Evolutionary conservation across 2,329 filamentous ascomycete species (phyloP), one percentile per base, ranked within the genome.

Genomic region (Exophiala mesophila): DNA sequence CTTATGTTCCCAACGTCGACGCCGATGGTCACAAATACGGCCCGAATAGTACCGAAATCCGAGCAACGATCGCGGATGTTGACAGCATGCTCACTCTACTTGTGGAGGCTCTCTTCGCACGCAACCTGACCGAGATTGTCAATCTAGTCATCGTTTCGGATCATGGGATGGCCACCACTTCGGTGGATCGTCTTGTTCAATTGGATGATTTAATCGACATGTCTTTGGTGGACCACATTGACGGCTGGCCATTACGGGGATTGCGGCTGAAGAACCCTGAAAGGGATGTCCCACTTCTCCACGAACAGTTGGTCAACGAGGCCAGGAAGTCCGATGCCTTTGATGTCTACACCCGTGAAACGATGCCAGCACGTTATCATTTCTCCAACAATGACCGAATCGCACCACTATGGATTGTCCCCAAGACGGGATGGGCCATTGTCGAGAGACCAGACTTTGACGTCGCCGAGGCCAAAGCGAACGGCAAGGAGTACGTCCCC

Each of bases 111-210:
- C 71, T 98, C 0, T 78, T 89, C 48, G 67, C 76, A 34, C 81
- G 92, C 36, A 96, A 97, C 60, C 68, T 98, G 37, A 95, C 88
- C 0, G 62, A 83, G 15, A 85, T 98, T 47, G 87, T 97, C 59
- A 98, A 98, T 54, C 76, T 98, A 5, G 81, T 98, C 23, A 76
- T 98, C n/a, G 90, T 98, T 2, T 96, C 88, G 1, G 92, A 98
- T 61, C 92, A 98, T 61, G 92, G 92, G 37, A 98, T 98, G 92
- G 92, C 92, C 1, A 94, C 88, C 0, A 97, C 92, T 0, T 85
- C 89, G 46, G 78, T 77, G 0, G 73, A 80, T 13, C 78, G 92
- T 8, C 70, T 97, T 33, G 76, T 97, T 18, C 92, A 97, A 64
- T 72, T 97, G 2, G 92, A 98, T 51, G 88, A 96, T 58, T 67